Evolutionary conservation across 345 rosid genomes (phyloP).

Genomic region (Citrus cavaleriei): DNA sequence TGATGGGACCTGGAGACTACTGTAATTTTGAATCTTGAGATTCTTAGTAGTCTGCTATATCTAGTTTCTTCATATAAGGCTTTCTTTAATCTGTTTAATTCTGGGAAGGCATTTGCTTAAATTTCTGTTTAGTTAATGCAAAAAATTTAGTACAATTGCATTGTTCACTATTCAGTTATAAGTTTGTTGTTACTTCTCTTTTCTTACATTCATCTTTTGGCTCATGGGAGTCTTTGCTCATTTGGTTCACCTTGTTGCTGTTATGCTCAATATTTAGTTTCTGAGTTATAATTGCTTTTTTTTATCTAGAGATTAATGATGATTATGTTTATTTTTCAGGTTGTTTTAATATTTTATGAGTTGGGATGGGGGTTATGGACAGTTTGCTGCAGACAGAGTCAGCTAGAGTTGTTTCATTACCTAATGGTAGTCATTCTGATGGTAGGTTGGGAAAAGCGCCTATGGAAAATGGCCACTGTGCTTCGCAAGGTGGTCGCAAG

Average conservation of each 20-base stretch:
- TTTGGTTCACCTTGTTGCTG: not conserved
- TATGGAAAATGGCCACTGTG: constrained; percentile 27
- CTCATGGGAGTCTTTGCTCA: not conserved
- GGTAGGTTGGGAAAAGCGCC: constrained; percentile 19
- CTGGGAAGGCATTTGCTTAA: not conserved
- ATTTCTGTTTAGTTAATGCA: not conserved
- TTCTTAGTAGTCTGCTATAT: not conserved
- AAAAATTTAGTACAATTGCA: not conserved
- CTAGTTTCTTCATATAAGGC: not conserved
- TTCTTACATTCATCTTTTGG: not conserved
- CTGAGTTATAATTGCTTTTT: not conserved
- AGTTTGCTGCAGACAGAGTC: constrained; percentile 30
- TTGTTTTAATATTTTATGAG: constrained; percentile 15
- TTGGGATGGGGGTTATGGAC: constrained; percentile 40
- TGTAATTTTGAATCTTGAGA: not conserved
- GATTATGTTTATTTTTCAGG: constrained; percentile 18
- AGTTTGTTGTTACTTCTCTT: not conserved
- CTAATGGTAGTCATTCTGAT: constrained; percentile 26
- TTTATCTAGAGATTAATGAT: not conserved
- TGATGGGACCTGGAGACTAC: not conserved
- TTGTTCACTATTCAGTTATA: not conserved
- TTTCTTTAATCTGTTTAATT: not conserved
- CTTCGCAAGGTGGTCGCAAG: constrained; percentile 19
- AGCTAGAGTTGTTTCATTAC: constrained; percentile 22
- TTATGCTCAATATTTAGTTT: not conserved